A percentile compares a stretch with the other conserved stretches of the same genome.
phyloP scores from a whole-genome alignment of 2,329 filamentous ascomycete genomes.

The Balansia obtecta region DNA sequence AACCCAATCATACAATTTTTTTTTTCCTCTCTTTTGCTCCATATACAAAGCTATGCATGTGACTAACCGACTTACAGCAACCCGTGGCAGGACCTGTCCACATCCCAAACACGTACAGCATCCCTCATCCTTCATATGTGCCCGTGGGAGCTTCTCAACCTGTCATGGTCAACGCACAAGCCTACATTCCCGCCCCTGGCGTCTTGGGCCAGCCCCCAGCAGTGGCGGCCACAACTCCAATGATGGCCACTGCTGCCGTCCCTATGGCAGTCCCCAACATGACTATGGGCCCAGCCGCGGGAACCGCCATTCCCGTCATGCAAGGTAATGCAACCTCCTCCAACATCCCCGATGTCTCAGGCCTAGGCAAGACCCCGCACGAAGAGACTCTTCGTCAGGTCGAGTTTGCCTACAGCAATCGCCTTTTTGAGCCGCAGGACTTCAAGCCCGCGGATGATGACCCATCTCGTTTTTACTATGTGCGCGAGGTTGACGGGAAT shows the following conservation, averaged over 20 bases:
- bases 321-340: constrained; percentile 24
- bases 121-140: constrained; percentile 16
- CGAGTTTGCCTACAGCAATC: constrained; percentile 35
- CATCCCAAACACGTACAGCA: constrained; percentile 19
- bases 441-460: constrained; percentile 51
- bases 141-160: constrained; percentile 15
- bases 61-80: constrained; percentile 16
- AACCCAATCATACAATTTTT: neutral
- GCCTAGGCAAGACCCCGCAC: constrained; percentile 36
- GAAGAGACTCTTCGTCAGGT: constrained; percentile 36
- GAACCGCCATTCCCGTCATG: constrained; percentile 19
- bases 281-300: constrained; percentile 7
- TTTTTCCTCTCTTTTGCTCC: neutral
- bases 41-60: neutral
- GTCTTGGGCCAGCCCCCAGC: constrained; percentile 13
- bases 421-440: constrained; percentile 45
- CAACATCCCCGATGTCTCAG: constrained; percentile 33
- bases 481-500: constrained; percentile 46
- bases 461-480: constrained; percentile 47
- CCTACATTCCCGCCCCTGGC: constrained; percentile 13
- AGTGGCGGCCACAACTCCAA: constrained; percentile 16
- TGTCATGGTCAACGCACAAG: constrained; percentile 21
- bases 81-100: constrained; percentile 17
- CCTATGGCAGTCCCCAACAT: neutral
- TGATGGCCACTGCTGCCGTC: constrained; percentile 15